Percentiles rank a stretch among this genome's conserved stretches.
Evolutionary conservation across 2,329 filamentous ascomycete species (phyloP).

Genomic region (Trichoderma brevicompactum): DNA sequence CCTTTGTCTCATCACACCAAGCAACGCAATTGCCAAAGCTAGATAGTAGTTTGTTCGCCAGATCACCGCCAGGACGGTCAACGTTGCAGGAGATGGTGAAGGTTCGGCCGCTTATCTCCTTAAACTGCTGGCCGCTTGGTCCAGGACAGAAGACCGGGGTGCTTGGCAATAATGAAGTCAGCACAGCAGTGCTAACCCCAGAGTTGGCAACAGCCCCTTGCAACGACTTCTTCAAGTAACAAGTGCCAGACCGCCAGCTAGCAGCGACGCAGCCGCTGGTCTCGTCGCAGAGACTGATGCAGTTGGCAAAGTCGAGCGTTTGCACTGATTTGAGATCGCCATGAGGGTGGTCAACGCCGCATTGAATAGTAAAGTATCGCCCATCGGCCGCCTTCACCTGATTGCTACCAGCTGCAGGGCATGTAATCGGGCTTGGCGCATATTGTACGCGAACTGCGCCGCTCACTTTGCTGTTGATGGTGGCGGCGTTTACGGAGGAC

Average conservation of each 20-base stretch:
- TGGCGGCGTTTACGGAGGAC: not conserved
- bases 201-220: not conserved
- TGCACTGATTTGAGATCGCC: not conserved
- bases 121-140: constrained; percentile 4
- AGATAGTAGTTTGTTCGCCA: not conserved
- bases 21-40: not conserved
- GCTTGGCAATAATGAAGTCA: not conserved
- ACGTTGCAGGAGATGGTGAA: constrained; percentile 3
- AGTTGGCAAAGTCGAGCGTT: constrained; percentile 9
- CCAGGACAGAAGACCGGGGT: not conserved
- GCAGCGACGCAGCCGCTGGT: constrained; percentile 3
- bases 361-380: not conserved
- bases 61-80: not conserved
- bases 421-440: not conserved
- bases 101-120: constrained; percentile 4
- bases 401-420: constrained; percentile 1
- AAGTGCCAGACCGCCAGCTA: constrained; percentile 1
- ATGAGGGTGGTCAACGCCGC: constrained; percentile 2
- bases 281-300: constrained; percentile 12
- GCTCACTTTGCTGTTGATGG: not conserved
- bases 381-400: not conserved
- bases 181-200: constrained; percentile 2
- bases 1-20: constrained; percentile 8
- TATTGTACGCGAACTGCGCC: constrained; percentile 1
- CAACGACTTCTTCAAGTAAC: constrained; percentile 13